Conservation (phyloP, 768 basidiomycete genomes). For the Suillus ampliporus region DNA sequence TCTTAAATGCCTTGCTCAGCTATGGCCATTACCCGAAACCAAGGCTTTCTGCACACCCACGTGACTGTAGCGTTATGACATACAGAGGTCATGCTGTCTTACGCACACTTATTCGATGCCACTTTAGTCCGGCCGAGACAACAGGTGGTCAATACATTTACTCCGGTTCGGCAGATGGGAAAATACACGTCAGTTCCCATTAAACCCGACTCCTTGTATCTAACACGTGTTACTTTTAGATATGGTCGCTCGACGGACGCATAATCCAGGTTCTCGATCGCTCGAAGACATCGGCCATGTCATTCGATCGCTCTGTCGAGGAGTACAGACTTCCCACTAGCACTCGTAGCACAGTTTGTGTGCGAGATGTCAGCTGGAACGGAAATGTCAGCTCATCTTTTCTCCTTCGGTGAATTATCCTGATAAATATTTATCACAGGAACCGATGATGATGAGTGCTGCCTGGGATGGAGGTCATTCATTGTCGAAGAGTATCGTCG, state of each 20-base stretch:
- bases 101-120: constrained; percentile 91
- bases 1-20: constrained; percentile 42
- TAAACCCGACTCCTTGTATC: constrained; percentile 12
- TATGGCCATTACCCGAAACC: constrained; percentile 71
- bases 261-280: constrained; percentile 87
- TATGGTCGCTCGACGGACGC: constrained; percentile 94
- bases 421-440: constrained; percentile 43
- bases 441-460: constrained; percentile 91
- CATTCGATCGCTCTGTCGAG: constrained; percentile 71
- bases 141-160: constrained; percentile 95
- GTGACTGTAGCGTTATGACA: constrained; percentile 94
- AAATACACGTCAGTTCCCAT: constrained; percentile 67
- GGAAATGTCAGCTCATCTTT: constrained; percentile 42
- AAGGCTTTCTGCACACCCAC: constrained; percentile 69
- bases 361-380: constrained; percentile 97
- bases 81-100: constrained; percentile 92
- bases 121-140: constrained; percentile 93
- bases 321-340: constrained; percentile 44
- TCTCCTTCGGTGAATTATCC: background rate
- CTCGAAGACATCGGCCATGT: constrained; percentile 69
- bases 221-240: constrained; percentile 48
- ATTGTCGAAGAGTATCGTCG: constrained; percentile 63
- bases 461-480: constrained; percentile 75
- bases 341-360: constrained; percentile 54
- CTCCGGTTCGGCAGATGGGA: constrained; percentile 88